A percentile compares a stretch with the other conserved stretches of the same genome.
Conservation (phyloP, 1,139 yeast genomes). For the Blastobotrys petasosporus region DNA sequence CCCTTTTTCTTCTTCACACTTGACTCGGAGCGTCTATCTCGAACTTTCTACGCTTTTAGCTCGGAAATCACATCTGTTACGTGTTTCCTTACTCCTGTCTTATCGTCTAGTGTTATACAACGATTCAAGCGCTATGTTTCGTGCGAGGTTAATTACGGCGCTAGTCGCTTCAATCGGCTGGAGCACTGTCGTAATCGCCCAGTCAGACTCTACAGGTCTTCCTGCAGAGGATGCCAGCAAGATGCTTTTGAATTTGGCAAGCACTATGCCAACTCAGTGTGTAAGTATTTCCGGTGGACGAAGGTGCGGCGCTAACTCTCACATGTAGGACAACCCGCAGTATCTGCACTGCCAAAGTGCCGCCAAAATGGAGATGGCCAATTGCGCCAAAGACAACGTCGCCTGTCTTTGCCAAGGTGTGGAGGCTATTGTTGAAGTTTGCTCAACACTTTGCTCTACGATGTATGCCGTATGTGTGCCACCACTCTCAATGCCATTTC, state of each 20-base stretch:
- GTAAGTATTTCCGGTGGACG: conserved; percentile 4
- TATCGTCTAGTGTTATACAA: too few relatives aligned
- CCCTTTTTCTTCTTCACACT: background rate
- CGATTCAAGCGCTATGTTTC: too few relatives aligned
- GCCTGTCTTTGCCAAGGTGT: conserved; percentile 25
- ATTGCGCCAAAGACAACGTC: conserved; percentile 14
- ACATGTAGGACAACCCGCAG: conserved; percentile 4
- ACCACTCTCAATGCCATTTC: background rate
- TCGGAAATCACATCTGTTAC: too few relatives aligned
- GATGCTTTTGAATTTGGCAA: too few relatives aligned
- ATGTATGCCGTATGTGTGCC: background rate
- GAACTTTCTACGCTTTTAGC: background rate
- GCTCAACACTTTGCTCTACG: conserved; percentile 19
- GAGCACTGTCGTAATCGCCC: too few relatives aligned
- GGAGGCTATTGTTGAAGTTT: conserved; percentile 19
- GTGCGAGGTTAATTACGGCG: too few relatives aligned
- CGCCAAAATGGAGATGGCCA: conserved; percentile 2
- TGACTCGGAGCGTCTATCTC: background rate
- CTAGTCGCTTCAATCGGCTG: too few relatives aligned
- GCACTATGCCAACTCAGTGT: conserved; percentile 10
- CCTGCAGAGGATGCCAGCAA: too few relatives aligned
- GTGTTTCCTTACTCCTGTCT: too few relatives aligned
- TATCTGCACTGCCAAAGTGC: conserved; percentile 10
- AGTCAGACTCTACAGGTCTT: too few relatives aligned
- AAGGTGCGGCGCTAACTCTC: background rate